A percentile compares a stretch with the other conserved stretches of the same genome.
Evolutionary conservation across 148 eudicot genomes (phyloP).

Genomic region (Tetragonia tetragonoides): DNA sequence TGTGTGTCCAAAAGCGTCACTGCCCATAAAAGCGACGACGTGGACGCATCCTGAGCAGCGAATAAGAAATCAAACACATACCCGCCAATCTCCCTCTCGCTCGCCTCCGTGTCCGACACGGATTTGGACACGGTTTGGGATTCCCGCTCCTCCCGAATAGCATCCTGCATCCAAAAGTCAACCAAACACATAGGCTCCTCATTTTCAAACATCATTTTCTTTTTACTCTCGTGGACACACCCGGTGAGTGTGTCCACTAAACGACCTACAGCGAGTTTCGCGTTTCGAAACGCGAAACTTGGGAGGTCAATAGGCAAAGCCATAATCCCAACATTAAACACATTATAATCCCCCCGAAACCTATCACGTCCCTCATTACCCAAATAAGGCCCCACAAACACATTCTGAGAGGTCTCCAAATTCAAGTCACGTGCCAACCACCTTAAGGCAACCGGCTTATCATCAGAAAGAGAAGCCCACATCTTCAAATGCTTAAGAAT

Average conservation of each 20-base stretch:
- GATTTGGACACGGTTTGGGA: background rate
- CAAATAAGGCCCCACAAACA: slow-evolving; percentile 72
- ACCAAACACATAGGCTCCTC: slow-evolving; percentile 62
- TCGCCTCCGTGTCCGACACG: slow-evolving; percentile 25
- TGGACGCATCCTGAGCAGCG: slow-evolving; percentile 87
- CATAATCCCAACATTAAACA: slow-evolving; percentile 70
- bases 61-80: slow-evolving; percentile 77
- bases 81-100: slow-evolving; percentile 43
- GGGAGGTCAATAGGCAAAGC: slow-evolving; percentile 77
- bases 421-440: slow-evolving; percentile 71
- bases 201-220: slow-evolving; percentile 31
- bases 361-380: slow-evolving; percentile 26
- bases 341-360: slow-evolving; percentile 57
- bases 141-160: slow-evolving; percentile 40
- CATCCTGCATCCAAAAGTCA: slow-evolving; percentile 84
- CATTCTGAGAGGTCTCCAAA: slow-evolving; percentile 79
- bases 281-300: slow-evolving; percentile 68
- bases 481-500: slow-evolving; percentile 39
- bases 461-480: slow-evolving; percentile 3
- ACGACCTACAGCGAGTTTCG: slow-evolving; percentile 58
- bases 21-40: slow-evolving; percentile 82
- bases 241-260: slow-evolving; percentile 39
- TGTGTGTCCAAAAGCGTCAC: slow-evolving; percentile 63
- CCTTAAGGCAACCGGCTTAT: slow-evolving; percentile 41
- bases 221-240: slow-evolving; percentile 54